Percentiles rank a stretch among this genome's conserved stretches.
Evolutionary conservation across 495 filamentous ascomycete genomes (phyloP).

Genomic region (Gamarada debralockiae): DNA sequence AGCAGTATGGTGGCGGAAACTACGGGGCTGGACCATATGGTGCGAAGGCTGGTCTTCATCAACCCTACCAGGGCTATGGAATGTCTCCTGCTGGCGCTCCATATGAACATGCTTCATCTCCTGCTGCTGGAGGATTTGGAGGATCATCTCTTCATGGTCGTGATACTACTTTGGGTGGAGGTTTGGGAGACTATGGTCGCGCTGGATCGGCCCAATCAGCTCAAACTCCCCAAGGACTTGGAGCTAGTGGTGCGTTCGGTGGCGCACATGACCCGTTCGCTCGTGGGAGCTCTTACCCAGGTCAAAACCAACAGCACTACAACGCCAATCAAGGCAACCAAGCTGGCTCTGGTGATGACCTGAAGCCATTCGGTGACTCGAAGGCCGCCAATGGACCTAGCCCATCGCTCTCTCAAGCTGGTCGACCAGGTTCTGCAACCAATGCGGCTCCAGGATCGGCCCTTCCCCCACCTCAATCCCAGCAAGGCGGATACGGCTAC

Average conservation of each 20-base stretch:
- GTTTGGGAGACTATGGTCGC: slow-evolving; percentile 70
- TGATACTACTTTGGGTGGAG: slow-evolving; percentile 53
- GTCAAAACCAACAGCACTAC: slow-evolving; percentile 63
- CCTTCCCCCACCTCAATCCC: slow-evolving; percentile 72
- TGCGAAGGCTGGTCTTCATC: slow-evolving; percentile 72
- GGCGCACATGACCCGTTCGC: slow-evolving; percentile 74
- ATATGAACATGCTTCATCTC: slow-evolving; percentile 77
- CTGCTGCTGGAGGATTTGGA: slow-evolving; percentile 68
- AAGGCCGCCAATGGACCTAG: slow-evolving; percentile 74
- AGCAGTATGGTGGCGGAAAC: slow-evolving; percentile 63
- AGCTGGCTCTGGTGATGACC: slow-evolving; percentile 56
- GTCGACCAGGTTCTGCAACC: slow-evolving; percentile 79
- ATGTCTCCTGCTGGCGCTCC: slow-evolving; percentile 60
- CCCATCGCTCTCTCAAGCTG: slow-evolving; percentile 75
- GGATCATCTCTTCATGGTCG: slow-evolving; percentile 58
- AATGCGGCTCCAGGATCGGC: slow-evolving; percentile 64
- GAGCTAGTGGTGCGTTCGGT: slow-evolving; percentile 59
- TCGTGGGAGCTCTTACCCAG: slow-evolving; percentile 60
- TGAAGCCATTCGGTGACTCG: slow-evolving; percentile 74
- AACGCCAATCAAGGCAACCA: slow-evolving; percentile 59
- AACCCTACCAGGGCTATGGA: slow-evolving; percentile 59
- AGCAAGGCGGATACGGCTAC: slow-evolving; percentile 65
- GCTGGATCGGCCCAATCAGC: slow-evolving; percentile 69
- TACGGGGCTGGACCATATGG: slow-evolving; percentile 70
- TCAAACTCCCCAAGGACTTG: slow-evolving; percentile 59